Base-by-base conservation (phyloP, 495 filamentous ascomycete species). In the Podospora pseudopauciseta region DNA sequence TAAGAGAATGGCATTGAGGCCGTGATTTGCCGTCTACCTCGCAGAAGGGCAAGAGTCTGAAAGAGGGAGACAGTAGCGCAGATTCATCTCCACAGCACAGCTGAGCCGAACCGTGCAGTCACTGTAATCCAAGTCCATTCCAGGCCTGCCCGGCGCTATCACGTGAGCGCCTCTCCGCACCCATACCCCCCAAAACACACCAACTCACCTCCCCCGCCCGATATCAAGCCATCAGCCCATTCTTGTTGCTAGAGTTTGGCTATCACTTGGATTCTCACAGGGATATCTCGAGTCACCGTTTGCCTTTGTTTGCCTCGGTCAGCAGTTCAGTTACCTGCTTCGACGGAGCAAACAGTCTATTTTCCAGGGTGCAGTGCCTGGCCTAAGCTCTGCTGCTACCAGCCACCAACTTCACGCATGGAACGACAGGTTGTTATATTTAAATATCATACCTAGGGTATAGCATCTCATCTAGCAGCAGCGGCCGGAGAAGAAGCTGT, bases 41-140 rank as follows among this genome's bases (percentile, higher is more conserved):
- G n/a, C 55, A 58, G 6, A 26, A 18, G 11, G 4, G 55, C 5
- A 15, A 20, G n/a, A 44, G 26, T 67, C n/a, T 63, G 34, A 53
- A 61, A 53, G 49, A 53, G 53, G 34, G 30, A 64, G 32, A 44
- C 19, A 63, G 7, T 20, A 67, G 65, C 49, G 57, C 69, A 65
- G 19, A 62, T 66, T 58, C 20, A 64, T 67, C 61, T 69, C 67
- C 69, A 68, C 72, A 71, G 55, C 64, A 19, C 63, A 39, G 63
- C 66, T 56, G 62, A 71, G 62, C 63, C 55, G 55, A 58, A 56
- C 54, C 39, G 39, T 64, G 9, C 56, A 61, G 32, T 60, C 67
- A 34, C 67, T 71, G 39, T 63, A 58, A 61, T 59, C 49, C 18
- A 65, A 59, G 60, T 56, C 59, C 39, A 56, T 66, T 68, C 61